Percentiles rank a stretch among this genome's conserved stretches.
Conservation (phyloP, 208 protist species). For the Trypanosoma mega region DNA sequence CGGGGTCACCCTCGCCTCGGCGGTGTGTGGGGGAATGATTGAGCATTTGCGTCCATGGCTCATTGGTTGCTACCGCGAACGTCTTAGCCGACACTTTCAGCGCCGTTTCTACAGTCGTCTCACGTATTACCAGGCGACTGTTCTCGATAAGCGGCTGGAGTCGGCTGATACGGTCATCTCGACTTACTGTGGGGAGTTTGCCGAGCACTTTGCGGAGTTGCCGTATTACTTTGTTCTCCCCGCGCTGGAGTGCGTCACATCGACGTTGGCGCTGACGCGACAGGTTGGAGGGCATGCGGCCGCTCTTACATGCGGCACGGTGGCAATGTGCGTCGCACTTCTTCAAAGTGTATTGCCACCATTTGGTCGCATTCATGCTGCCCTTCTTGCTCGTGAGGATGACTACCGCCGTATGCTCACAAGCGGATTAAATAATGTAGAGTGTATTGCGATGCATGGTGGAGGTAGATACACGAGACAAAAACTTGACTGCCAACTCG, state of each 20-base stretch:
- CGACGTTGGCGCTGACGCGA: constrained; percentile 58
- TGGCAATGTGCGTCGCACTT: constrained; percentile 50
- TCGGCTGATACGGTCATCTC: constrained; percentile 73
- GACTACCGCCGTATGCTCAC: constrained; percentile 80
- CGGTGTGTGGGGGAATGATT: constrained; percentile 58
- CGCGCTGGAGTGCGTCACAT: constrained; percentile 54
- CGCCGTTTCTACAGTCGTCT: constrained; percentile 75
- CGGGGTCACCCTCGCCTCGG: constrained; percentile 38
- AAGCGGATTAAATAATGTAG: constrained; percentile 66
- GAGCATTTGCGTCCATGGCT: constrained; percentile 79
- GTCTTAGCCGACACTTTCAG: constrained; percentile 76
- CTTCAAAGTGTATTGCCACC: constrained; percentile 58
- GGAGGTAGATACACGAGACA: constrained; percentile 51
- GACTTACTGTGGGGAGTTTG: constrained; percentile 87
- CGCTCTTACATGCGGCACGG: constrained; percentile 41
- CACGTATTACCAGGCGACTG: constrained; percentile 79
- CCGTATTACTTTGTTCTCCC: constrained; percentile 89
- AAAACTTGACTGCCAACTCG: constrained; percentile 62
- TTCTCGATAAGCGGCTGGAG: constrained; percentile 76
- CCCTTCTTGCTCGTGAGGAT: constrained; percentile 71
- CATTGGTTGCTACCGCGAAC: constrained; percentile 78
- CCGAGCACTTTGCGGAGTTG: constrained; percentile 88
- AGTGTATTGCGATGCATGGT: constrained; percentile 83
- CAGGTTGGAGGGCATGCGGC: constrained; percentile 48
- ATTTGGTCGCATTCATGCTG: constrained; percentile 77